phyloP scores from a whole-genome alignment of 495 filamentous ascomycete species.

The Tuber magnatum region DNA sequence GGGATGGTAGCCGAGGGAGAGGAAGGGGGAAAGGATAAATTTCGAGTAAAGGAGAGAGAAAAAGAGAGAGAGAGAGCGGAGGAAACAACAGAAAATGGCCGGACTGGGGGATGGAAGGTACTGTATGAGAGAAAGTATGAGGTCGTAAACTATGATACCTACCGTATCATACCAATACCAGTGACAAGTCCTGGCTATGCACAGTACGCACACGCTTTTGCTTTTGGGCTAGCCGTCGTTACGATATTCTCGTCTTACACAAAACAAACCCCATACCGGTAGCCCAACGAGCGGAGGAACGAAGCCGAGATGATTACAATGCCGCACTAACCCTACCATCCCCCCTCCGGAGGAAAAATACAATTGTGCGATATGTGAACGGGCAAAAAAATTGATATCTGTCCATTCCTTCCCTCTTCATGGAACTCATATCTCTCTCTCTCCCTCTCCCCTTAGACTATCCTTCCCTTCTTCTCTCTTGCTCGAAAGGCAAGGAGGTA shows the following conservation, averaged over 20 bases:
- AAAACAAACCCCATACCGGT: not conserved
- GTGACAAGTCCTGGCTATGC: not conserved
- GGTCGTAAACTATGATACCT: constrained; percentile 6
- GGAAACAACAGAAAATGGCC: not conserved
- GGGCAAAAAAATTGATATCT: not conserved
- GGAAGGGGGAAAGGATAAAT: constrained; percentile 37
- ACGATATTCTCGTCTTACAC: not conserved
- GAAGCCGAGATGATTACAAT: constrained; percentile 1
- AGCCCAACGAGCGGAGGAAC: not conserved
- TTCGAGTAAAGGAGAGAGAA: constrained; percentile 29
- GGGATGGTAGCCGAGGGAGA: constrained; percentile 23
- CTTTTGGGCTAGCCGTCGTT: constrained; percentile 3
- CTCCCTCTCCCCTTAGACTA: not conserved
- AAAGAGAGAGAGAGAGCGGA: constrained; percentile 30
- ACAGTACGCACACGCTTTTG: not conserved
- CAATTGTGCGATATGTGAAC: not conserved
- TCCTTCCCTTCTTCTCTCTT: not conserved
- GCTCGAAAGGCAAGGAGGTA: not conserved
- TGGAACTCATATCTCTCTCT: too few species aligned
- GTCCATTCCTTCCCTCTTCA: not conserved
- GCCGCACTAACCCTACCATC: not conserved
- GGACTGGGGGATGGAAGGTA: not conserved
- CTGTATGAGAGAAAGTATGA: not conserved
- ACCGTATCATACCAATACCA: not conserved
- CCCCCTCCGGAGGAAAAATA: not conserved